phyloP scores from a whole-genome alignment of 148 eudicot species.

The Heliosperma pusillum region DNA sequence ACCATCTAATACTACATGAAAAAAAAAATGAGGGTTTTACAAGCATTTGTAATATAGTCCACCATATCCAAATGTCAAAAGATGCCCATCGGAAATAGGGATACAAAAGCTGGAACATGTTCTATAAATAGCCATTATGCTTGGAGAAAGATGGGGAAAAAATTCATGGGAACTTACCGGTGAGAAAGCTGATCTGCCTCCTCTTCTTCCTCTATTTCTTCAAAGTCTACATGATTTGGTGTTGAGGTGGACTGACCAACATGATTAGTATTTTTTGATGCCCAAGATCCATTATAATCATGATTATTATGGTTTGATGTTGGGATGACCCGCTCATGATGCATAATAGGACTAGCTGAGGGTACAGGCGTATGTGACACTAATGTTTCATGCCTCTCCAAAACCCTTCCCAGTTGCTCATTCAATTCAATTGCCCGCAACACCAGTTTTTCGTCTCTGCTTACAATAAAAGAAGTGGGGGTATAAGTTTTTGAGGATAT shows the following conservation, averaged over 20 bases:
- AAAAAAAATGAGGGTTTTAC: too few relatives aligned
- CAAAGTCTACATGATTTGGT: conserved; percentile 41
- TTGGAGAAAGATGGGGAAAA: background rate
- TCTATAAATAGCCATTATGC: background rate
- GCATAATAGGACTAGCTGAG: conserved; percentile 20
- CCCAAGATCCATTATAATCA: conserved; percentile 36
- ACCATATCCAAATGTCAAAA: too few relatives aligned
- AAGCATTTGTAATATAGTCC: too few relatives aligned
- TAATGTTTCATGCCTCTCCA: conserved; percentile 69
- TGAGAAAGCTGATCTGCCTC: conserved; percentile 82
- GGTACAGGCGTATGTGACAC: conserved; percentile 28
- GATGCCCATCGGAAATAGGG: too few relatives aligned
- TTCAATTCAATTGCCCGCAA: conserved; percentile 81
- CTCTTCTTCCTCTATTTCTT: conserved; percentile 58
- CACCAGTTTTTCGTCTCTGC: conserved; percentile 72
- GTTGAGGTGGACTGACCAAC: conserved; percentile 39
- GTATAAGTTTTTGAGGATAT: background rate
- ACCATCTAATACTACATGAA: too few relatives aligned
- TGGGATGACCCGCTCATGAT: conserved; percentile 40
- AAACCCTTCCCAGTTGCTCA: conserved; percentile 65
- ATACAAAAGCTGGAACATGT: too few relatives aligned
- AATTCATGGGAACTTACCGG: conserved; percentile 36
- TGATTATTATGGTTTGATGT: conserved; percentile 25
- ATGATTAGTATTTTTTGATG: conserved; percentile 40
- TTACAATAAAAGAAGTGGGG: conserved; percentile 3